phyloP scores from a whole-genome alignment of 208 protist genomes.

The Trypanosoma vivax region DNA sequence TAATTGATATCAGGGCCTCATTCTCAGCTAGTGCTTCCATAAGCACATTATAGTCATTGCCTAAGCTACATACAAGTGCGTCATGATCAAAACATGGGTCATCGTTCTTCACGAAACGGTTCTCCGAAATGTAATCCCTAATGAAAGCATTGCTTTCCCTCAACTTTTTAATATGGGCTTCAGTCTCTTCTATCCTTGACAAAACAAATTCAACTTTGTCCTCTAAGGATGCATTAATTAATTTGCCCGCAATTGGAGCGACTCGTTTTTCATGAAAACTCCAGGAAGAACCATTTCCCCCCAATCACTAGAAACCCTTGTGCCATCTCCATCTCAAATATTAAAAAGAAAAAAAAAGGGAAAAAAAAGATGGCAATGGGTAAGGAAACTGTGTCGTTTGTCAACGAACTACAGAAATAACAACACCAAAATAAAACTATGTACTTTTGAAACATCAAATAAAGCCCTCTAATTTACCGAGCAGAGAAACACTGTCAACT shows the following conservation, averaged over 20 bases:
- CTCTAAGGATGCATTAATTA: constrained; percentile 6
- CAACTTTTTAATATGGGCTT: constrained; percentile 47
- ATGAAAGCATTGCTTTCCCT: constrained; percentile 63
- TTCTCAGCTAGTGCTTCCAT: constrained; percentile 38
- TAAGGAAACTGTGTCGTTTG: too few species aligned
- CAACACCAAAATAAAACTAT: too few species aligned
- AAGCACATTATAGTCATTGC: constrained; percentile 25
- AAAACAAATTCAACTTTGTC: constrained; percentile 53
- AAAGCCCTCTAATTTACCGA: too few species aligned
- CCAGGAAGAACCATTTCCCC: constrained; percentile 70
- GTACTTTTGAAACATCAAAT: too few species aligned
- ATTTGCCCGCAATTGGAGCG: constrained; percentile 3
- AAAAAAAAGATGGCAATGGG: background rate
- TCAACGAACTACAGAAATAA: too few species aligned
- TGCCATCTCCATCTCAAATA: constrained; percentile 7
- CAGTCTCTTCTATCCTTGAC: constrained; percentile 46
- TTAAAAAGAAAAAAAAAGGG: constrained; percentile 8
- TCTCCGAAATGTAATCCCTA: constrained; percentile 22
- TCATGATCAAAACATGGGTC: background rate
- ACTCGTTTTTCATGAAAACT: constrained; percentile 67
- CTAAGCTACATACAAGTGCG: constrained; percentile 6
- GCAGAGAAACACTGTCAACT: too few species aligned
- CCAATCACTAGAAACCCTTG: constrained; percentile 31
- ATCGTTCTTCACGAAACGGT: background rate
- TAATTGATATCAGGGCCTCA: constrained; percentile 23